phyloP scores from a whole-genome alignment of 192 early-diverging fungal genomes.

The Entomortierella parvispora region DNA sequence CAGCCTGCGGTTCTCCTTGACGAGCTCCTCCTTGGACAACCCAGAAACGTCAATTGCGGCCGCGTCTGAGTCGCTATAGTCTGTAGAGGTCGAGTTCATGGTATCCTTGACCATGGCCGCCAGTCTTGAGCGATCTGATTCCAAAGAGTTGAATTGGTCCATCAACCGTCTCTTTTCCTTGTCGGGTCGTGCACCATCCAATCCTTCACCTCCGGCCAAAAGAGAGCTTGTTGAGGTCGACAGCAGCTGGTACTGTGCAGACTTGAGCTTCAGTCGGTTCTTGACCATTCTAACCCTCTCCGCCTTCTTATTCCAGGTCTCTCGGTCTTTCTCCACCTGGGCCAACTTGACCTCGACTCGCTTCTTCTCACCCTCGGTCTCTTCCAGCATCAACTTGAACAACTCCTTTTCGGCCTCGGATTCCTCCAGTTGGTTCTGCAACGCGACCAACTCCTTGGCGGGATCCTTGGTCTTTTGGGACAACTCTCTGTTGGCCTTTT shows the following conservation, averaged over 20 bases:
- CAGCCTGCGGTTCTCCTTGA: constrained; percentile 25
- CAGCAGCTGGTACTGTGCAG: constrained; percentile 37
- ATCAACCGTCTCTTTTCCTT: constrained; percentile 32
- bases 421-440: constrained; percentile 36
- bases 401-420: constrained; percentile 42
- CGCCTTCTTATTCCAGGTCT: constrained; percentile 16
- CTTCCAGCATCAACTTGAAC: constrained; percentile 48
- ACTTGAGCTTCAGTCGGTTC: constrained; percentile 26
- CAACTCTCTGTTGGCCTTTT: constrained; percentile 30
- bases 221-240: constrained; percentile 33
- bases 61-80: background rate
- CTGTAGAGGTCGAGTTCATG: constrained; percentile 6
- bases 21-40: constrained; percentile 24
- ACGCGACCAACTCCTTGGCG: constrained; percentile 27
- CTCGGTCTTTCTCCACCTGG: constrained; percentile 30
- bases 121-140: constrained; percentile 38
- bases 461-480: constrained; percentile 24
- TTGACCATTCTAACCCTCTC: constrained; percentile 28
- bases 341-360: constrained; percentile 27
- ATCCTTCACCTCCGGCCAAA: constrained; percentile 2
- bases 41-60: constrained; percentile 5
- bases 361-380: constrained; percentile 42
- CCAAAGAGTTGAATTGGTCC: constrained; percentile 31
- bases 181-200: constrained; percentile 25
- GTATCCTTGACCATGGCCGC: constrained; percentile 46